Base-by-base conservation (phyloP, 1,139 yeast species). In the Blastobotrys arbuscula region DNA sequence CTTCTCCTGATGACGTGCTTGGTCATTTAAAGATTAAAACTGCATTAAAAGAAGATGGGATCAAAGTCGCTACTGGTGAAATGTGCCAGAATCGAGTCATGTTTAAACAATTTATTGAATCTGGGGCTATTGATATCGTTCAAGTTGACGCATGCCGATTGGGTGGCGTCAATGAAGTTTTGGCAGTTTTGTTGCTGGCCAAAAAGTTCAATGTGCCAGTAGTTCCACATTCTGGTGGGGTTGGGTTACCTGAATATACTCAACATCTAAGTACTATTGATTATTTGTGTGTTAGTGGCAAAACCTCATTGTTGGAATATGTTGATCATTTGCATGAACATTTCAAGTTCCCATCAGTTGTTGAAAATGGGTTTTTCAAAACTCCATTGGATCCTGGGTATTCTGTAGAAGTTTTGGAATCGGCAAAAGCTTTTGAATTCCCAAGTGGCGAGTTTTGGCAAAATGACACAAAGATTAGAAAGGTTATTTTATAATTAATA, bases 191-290 rank as follows among this genome's bases (percentile, higher is more conserved):
- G 53, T 55, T 69, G 39, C 57, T 69, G 62, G 73, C 73, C 28
- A 63, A 66, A 56, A 69, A 69, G 54, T 69, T 60, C 54, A 56
- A 56, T 23, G 61, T 69, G 21, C 73, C 72, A 23, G 67, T 70
- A 45, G 71, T 69, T 9, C 73, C 73, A 19, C 73, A 69, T 50
- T 67, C 70, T 49, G 73, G 73, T 28, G 73, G 73, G 12, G 70
- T 70, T 52, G 73, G 73, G 3, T 61, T 69, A 28, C 72, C 73
- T 3, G 73, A 69, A 54, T 65, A 69, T 52, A 69, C 73, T 13
- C 70, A 66, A 46, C 73, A 69, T 54, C 56, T 69, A 43, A 59
- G 71, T 33, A 68, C 70, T n/a, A 68, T 70, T 45, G 71, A 70
- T 55, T 69, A 68, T 53, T 50, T 69, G 38, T 53, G 60, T 18